Percentiles rank a stretch among this genome's conserved stretches.
phyloP scores from a whole-genome alignment of 345 rosid species.

The Arabidopsis thaliana region TAIR10.1 NC_003074.8:21033001-21033500 shows the following conservation, averaged over 20 bases:
- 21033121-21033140: conserved; percentile 2
- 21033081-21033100: background rate
- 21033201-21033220: conserved; percentile 7
- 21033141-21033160: background rate
- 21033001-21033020: conserved; percentile 7
- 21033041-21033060: conserved; percentile 26
- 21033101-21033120: conserved; percentile 14
- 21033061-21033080: background rate
- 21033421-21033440: background rate
- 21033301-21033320: background rate
- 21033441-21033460: background rate
- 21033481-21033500: conserved; percentile 24
- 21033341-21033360: too few relatives aligned
- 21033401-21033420: background rate
- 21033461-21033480: background rate
- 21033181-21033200: background rate
- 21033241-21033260: background rate
- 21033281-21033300: background rate
- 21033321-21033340: background rate
- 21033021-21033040: background rate
- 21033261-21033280: background rate
- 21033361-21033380: background rate
- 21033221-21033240: background rate
- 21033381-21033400: background rate
- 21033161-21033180: background rate